Evolutionary conservation across 352 stramenopile genomes (phyloP).

Genomic region (Peronospora farinosa): DNA sequence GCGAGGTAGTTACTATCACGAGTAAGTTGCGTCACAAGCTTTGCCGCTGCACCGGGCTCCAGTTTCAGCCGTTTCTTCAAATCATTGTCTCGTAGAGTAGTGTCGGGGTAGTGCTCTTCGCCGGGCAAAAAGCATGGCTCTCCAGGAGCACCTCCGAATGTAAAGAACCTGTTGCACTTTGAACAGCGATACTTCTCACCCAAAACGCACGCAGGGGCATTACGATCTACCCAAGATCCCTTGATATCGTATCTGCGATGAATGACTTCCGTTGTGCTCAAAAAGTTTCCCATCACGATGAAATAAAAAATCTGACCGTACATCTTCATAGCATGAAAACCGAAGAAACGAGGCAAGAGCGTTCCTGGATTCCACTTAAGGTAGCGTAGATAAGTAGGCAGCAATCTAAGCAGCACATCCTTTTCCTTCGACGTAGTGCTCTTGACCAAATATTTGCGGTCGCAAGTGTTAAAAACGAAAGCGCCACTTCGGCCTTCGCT

Average conservation of each 20-base stretch:
- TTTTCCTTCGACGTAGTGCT: conserved; percentile 79
- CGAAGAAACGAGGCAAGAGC: conserved; percentile 86
- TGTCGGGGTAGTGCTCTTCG: conserved; percentile 76
- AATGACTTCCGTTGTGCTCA: conserved; percentile 78
- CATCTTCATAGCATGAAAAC: conserved; percentile 88
- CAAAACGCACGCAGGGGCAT: conserved; percentile 64
- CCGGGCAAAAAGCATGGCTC: conserved; percentile 49
- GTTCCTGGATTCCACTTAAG: conserved; percentile 84
- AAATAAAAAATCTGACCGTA: conserved; percentile 90
- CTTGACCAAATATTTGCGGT: conserved; percentile 89
- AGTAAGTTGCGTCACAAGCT: conserved; percentile 74
- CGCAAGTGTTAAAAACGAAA: conserved; percentile 88
- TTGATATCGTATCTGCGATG: conserved; percentile 90
- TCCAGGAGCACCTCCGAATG: conserved; percentile 44
- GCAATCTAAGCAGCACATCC: conserved; percentile 64
- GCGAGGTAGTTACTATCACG: conserved; percentile 80
- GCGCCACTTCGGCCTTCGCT: conserved; percentile 82
- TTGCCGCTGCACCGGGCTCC: conserved; percentile 36
- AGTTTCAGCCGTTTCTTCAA: conserved; percentile 81
- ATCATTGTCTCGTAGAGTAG: conserved; percentile 81
- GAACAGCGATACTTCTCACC: conserved; percentile 77
- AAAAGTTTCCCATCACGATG: conserved; percentile 89
- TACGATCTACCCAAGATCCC: conserved; percentile 85
- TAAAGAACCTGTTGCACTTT: conserved; percentile 83
- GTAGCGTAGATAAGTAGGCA: conserved; percentile 82